Evolutionary conservation across 805 yeast genomes (phyloP).

Genomic region (Komagataella populi): DNA sequence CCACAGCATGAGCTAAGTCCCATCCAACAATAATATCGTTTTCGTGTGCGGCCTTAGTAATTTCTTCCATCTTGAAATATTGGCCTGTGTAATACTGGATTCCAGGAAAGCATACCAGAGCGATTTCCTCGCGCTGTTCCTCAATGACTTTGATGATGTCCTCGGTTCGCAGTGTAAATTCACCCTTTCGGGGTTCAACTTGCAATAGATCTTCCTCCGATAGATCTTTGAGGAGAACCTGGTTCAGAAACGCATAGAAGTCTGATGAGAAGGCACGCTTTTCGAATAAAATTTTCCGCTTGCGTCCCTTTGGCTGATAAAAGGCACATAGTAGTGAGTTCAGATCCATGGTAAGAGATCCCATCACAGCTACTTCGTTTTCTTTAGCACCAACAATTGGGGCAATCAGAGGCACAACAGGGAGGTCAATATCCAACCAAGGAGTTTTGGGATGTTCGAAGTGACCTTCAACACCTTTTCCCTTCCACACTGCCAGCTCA

Average conservation of each 20-base stretch:
- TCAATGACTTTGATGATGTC: conserved; percentile 47
- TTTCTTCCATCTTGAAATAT: conserved; percentile 56
- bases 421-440: conserved; percentile 82
- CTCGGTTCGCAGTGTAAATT: conserved; percentile 43
- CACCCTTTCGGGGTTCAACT: conserved; percentile 44
- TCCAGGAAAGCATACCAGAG: conserved; percentile 73
- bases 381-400: conserved; percentile 63
- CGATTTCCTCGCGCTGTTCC: conserved; percentile 43
- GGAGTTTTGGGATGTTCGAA: conserved; percentile 57
- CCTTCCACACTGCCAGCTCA: conserved; percentile 76
- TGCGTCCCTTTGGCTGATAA: conserved; percentile 47
- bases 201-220: conserved; percentile 49
- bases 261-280: conserved; percentile 88
- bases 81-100: conserved; percentile 92
- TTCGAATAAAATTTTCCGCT: conserved; percentile 69
- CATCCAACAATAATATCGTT: conserved; percentile 60
- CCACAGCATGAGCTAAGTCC: conserved; percentile 94
- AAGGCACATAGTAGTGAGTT: conserved; percentile 65
- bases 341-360: conserved; percentile 70
- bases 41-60: conserved; percentile 49
- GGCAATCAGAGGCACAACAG: conserved; percentile 55
- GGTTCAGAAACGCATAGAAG: conserved; percentile 70
- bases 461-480: conserved; percentile 75
- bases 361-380: conserved; percentile 81
- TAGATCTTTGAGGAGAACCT: conserved; percentile 47